These are phyloP conservation scores for Multifurca ochricompacta DNA, from an alignment of 768 basidiomycete species.

Conservation along the genomic window DNA sequence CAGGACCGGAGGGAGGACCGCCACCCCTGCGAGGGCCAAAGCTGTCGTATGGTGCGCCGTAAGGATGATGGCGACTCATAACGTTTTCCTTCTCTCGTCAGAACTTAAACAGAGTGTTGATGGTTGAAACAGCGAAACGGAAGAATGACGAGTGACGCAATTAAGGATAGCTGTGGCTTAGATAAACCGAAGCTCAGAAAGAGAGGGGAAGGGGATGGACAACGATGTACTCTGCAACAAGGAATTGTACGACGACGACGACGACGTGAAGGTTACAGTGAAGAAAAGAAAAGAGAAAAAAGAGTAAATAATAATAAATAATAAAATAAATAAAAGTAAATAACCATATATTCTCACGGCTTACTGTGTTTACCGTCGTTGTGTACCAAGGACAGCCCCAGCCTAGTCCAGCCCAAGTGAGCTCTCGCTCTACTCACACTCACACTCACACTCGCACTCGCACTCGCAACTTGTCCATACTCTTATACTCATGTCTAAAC, in stretches of 20 bases:
- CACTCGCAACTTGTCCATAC: constrained; percentile 12
- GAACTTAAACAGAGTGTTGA: constrained; percentile 19
- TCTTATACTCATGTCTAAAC: constrained; percentile 68
- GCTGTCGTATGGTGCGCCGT: constrained; percentile 36
- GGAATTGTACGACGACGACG: constrained; percentile 10
- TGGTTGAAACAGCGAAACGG: constrained; percentile 12
- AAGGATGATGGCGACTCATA: constrained; percentile 91
- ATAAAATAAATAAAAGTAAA: too few species aligned
- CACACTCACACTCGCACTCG: too few species aligned
- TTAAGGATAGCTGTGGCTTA: constrained; percentile 9
- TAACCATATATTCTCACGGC: not conserved
- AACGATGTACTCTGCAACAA: constrained; percentile 20
- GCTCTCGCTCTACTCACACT: not conserved
- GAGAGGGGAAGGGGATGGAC: not conserved
- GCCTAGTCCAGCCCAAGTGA: too few species aligned
- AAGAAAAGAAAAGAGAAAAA: not conserved
- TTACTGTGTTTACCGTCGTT: not conserved
- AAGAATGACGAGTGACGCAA: constrained; percentile 9
- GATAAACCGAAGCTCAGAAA: not conserved
- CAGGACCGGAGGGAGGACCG: constrained; percentile 21
- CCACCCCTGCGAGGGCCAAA: constrained; percentile 21
- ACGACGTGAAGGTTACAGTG: constrained; percentile 15
- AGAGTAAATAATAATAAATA: not conserved
- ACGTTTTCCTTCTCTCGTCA: constrained; percentile 23
- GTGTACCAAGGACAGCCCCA: too few species aligned